A percentile compares a stretch with the other conserved stretches of the same genome.
These are phyloP conservation scores for Pisolithus tinctorius DNA, from an alignment of 768 basidiomycete genomes.

Conservation along the genomic window DNA sequence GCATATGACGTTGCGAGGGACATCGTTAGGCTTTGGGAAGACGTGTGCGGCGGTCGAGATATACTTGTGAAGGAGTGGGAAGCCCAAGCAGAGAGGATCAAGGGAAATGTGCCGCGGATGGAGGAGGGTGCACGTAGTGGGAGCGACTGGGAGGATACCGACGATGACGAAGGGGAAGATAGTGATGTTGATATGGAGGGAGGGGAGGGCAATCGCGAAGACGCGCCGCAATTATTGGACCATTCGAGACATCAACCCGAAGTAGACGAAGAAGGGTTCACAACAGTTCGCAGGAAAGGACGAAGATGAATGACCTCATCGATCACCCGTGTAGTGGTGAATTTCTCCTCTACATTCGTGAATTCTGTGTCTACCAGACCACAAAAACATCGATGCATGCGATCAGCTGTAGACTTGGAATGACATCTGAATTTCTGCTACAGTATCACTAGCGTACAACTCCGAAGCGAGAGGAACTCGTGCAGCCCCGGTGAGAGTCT, in stretches of 20 bases:
- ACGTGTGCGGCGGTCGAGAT: constrained; percentile 35
- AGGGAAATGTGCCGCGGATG: constrained; percentile 48
- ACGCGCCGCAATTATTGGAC: constrained; percentile 51
- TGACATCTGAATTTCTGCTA: no score
- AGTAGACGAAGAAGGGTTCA: constrained; percentile 92
- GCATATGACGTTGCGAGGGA: constrained; percentile 68
- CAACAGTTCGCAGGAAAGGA: constrained; percentile 60
- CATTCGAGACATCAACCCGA: constrained; percentile 48
- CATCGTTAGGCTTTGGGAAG: constrained; percentile 63
- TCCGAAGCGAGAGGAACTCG: no score
- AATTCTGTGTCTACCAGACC: no score
- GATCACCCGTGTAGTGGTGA: neutral
- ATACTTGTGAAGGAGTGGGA: constrained; percentile 57
- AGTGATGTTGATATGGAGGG: constrained; percentile 35
- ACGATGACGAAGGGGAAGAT: constrained; percentile 29
- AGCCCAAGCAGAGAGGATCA: constrained; percentile 48
- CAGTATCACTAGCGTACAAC: no score
- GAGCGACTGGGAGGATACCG: constrained; percentile 42
- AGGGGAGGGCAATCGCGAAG: constrained; percentile 39
- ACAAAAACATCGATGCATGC: no score
- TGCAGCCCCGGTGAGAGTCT: no score
- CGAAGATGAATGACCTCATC: constrained; percentile 25
- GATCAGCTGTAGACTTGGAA: no score
- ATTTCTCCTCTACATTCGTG: no score
- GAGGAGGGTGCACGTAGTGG: constrained; percentile 31